These are phyloP conservation scores for Hymenoscyphus repandus DNA, from an alignment of 2,329 filamentous ascomycete species.

Conservation along the genomic window DNA sequence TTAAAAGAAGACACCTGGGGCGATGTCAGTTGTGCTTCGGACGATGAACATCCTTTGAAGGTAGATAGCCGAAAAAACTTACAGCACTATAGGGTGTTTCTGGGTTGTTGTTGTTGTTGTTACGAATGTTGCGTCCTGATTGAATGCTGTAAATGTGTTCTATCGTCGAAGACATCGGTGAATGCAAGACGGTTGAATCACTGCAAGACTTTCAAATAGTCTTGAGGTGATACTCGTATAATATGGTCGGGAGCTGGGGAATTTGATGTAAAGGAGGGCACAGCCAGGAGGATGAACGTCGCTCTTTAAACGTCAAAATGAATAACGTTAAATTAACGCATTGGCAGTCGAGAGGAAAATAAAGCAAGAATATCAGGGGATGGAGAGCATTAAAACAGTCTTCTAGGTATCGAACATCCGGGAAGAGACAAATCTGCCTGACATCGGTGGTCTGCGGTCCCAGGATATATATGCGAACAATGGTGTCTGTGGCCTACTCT, in stretches of 20 bases:
- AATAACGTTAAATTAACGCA: background rate
- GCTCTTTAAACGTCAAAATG: background rate
- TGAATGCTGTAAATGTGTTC: constrained; percentile 9
- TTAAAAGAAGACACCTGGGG: constrained; percentile 29
- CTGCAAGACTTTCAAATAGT: background rate
- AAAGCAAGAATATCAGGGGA: background rate
- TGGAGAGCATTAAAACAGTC: constrained; percentile 12
- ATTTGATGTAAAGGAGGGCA: background rate
- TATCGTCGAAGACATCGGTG: constrained; percentile 11
- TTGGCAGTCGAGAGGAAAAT: background rate
- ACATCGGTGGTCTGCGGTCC: background rate
- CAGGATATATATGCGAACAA: constrained; percentile 3
- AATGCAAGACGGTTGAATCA: background rate
- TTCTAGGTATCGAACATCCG: background rate
- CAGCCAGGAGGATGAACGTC: background rate
- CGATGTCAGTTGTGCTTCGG: constrained; percentile 9
- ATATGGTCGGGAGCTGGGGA: background rate
- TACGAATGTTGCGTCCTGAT: constrained; percentile 9
- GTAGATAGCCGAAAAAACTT: constrained; percentile 10
- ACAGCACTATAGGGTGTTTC: constrained; percentile 25
- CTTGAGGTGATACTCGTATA: background rate
- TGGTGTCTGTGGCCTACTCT: background rate
- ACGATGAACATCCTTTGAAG: background rate
- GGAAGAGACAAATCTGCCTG: background rate
- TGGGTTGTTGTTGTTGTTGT: constrained; percentile 11